Evolutionary conservation across 2,329 filamentous ascomycete genomes (phyloP).

Genomic region (Cryphonectria nitschkei): DNA sequence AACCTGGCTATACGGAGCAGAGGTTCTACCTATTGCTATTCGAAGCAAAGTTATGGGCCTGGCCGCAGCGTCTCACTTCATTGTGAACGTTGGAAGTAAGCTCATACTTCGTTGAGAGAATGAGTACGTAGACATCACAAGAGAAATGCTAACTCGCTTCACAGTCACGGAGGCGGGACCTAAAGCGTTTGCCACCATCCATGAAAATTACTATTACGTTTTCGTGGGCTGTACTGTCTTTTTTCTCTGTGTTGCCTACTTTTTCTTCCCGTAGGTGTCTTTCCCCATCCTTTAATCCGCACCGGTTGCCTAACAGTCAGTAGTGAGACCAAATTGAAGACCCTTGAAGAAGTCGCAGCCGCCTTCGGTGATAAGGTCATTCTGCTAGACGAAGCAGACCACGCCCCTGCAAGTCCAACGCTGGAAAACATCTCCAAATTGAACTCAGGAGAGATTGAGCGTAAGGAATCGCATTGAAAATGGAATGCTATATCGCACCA

Average conservation of each 20-base stretch:
- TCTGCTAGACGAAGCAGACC: constrained; percentile 8
- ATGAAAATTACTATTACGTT: constrained; percentile 64
- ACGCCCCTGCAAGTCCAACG: background rate
- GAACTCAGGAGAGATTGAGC: constrained; percentile 8
- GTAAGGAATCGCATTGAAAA: background rate
- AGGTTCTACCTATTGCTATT: constrained; percentile 56
- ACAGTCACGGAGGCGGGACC: constrained; percentile 56
- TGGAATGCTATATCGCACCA: background rate
- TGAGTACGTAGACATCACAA: background rate
- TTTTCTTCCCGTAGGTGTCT: constrained; percentile 51
- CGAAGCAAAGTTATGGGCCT: constrained; percentile 60
- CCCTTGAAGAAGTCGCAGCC: constrained; percentile 52
- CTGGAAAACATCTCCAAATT: background rate
- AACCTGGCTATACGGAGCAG: constrained; percentile 59
- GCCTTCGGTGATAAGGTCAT: constrained; percentile 53
- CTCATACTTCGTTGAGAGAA: background rate
- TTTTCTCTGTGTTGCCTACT: constrained; percentile 56
- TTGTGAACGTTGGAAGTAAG: constrained; percentile 53
- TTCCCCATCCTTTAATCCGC: background rate
- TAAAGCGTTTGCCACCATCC: constrained; percentile 58
- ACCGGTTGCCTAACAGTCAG: background rate
- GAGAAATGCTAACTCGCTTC: constrained; percentile 33
- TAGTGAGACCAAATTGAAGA: constrained; percentile 50
- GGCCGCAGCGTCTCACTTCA: constrained; percentile 56
- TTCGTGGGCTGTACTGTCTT: constrained; percentile 57